phyloP scores from a whole-genome alignment of 192 early-diverging fungal species.

The Entophlyctis helioformis region DNA sequence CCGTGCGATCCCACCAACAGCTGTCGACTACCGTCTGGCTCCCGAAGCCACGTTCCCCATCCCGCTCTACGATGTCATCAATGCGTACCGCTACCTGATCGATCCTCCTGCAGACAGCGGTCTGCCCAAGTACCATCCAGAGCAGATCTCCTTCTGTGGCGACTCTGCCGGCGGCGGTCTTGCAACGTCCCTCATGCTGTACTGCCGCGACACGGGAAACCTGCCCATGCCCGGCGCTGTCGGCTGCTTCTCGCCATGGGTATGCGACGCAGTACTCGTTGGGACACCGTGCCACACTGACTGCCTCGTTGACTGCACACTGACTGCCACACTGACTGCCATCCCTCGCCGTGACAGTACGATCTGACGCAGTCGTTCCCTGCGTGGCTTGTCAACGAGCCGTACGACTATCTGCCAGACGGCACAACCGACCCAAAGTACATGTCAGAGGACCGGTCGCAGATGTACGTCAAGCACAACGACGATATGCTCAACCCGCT shows the following conservation, averaged over 20 bases:
- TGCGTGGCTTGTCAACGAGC: constrained; percentile 7
- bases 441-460: constrained; percentile 9
- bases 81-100: constrained; percentile 59
- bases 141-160: constrained; percentile 32
- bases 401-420: constrained; percentile 17
- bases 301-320: background rate
- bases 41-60: constrained; percentile 71
- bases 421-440: constrained; percentile 17
- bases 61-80: constrained; percentile 68
- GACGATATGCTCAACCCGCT: constrained; percentile 17
- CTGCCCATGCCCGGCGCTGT: constrained; percentile 34
- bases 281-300: too few species aligned
- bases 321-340: too few species aligned
- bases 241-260: constrained; percentile 56
- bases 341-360: too few species aligned
- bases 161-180: constrained; percentile 41
- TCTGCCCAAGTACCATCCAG: constrained; percentile 9
- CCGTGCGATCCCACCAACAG: constrained; percentile 14
- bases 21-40: constrained; percentile 67
- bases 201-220: constrained; percentile 19
- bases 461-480: constrained; percentile 18
- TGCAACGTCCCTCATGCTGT: constrained; percentile 26
- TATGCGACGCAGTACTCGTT: background rate
- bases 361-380: constrained; percentile 29
- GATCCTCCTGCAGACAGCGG: constrained; percentile 18